Evolutionary conservation across 2,329 filamentous ascomycete genomes (phyloP), one percentile per base, ranked within the genome.

Genomic region (Lachnellula subtilissima): DNA sequence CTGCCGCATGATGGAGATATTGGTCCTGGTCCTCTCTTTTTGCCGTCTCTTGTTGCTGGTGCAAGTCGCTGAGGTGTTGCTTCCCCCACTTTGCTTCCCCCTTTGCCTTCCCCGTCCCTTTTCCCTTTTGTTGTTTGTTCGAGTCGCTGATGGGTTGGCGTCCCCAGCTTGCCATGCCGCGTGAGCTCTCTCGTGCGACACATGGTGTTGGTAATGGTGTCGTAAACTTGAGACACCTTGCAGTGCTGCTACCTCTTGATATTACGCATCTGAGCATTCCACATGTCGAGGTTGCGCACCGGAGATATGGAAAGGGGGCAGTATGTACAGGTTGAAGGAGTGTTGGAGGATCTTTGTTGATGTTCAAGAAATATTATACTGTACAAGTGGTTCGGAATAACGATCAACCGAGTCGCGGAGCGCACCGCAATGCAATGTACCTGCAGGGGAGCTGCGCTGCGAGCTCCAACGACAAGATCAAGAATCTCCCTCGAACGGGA

Each of bases 201-300:
- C 11, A 17, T 22, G n/a, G 35, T 39, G 23, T 12, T 45, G 32
- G 35, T 35, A 17, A 42, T 40, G 25, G 42, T 14, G 46, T 32
- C 46, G 45, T 19, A 23, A 19, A 35, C 32, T 42, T 50, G 37
- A 61, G 46, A 48, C 56, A 55, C 49, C 47, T 59, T 25, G 55
- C 52, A 54, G 57, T 54, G 46, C 49, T 55, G 59, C 61, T 68
- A 61, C 57, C 62, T 62, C 42, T 56, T 51, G 46, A 49, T 8
- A 50, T 46, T 42, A 40, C 52, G 56, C 61, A 66, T 67, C 54
- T 59, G 45, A 52, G 61, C 66, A 69, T 69, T 52, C 61, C 65
- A 68, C 62, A 64, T 63, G n/a, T 50, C 47, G 14, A 47, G 6
- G 37, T 17, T 28, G 48, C 6, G 22, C 12, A 19, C n/a, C 42